A percentile compares a stretch with the other conserved stretches of the same genome.
phyloP scores from a whole-genome alignment of 441 rosid species.

The Adansonia grandidieri region DNA sequence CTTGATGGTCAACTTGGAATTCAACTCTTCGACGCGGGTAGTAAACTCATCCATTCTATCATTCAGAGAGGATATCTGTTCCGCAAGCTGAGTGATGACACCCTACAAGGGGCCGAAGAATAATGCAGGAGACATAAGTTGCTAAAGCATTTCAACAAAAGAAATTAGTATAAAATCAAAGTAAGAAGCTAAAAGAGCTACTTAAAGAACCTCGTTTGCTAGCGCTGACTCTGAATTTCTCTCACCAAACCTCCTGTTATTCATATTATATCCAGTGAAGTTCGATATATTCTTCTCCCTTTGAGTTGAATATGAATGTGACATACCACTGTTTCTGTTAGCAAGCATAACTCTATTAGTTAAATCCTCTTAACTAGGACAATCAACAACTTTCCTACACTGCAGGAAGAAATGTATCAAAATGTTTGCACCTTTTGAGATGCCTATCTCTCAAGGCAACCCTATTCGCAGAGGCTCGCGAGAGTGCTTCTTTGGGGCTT shows the following conservation, averaged over 20 bases:
- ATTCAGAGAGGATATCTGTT: slow-evolving; percentile 79
- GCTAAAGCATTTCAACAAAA: slow-evolving; percentile 3
- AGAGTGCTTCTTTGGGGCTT: slow-evolving; percentile 83
- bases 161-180: slow-evolving; percentile 1
- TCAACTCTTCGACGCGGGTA: slow-evolving; percentile 70
- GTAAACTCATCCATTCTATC: slow-evolving; percentile 98
- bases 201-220: slow-evolving; percentile 53
- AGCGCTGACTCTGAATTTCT: slow-evolving; percentile 49
- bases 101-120: slow-evolving; percentile 45
- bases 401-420: slow-evolving; percentile 27
- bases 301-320: slow-evolving; percentile 83
- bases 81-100: slow-evolving; percentile 76
- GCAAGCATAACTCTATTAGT: slow-evolving; percentile 33
- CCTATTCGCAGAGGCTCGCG: slow-evolving; percentile 71
- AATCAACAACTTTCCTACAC: not conserved
- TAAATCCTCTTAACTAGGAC: slow-evolving; percentile 31
- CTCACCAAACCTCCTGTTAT: slow-evolving; percentile 56
- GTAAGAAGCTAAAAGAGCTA: not conserved
- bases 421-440: slow-evolving; percentile 59
- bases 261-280: slow-evolving; percentile 47
- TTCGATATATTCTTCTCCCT: slow-evolving; percentile 67
- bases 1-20: slow-evolving; percentile 60
- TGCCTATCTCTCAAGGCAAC: slow-evolving; percentile 73
- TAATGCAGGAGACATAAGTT: slow-evolving; percentile 16
- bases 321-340: slow-evolving; percentile 60